Base-by-base conservation (phyloP, 202 grass and related monocot genomes). In the Zoysia matrella region DNA sequence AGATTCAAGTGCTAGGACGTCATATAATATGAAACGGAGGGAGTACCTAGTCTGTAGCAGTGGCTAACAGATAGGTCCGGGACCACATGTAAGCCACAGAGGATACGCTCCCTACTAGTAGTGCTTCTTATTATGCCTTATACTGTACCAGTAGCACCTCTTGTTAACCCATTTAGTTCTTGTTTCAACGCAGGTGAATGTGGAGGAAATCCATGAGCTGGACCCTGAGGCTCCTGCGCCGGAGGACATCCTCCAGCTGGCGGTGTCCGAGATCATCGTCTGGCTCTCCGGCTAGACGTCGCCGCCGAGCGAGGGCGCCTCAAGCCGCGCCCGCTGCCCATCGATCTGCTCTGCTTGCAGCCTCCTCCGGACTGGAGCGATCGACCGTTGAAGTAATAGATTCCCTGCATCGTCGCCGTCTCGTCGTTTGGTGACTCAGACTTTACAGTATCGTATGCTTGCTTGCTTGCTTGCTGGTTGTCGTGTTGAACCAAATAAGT, bases 201-300 rank as follows among this genome's bases (percentile, higher is more conserved):
- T 8, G 0, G 45, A 3, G 71, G 52, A 76, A 72, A 41, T 76
- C 18, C 42, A 39, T 3, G 16, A 8, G 36, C 11, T 53, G 15
- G n/a, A n/a, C n/a, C 22, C 18, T 7, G 36, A 84, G 36, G 65
- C 86, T 51, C n/a, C 67, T 39, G 68, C 71, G 0, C 2, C 65
- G 0, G 81, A 91, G 77, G 84, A 86, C 43, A 86, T 86, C 11
- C 93, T 80, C 82, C 82, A 93, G 71, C 46, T 88, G 58, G 90
- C 90, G 7, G 61, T 91, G n/a, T 88, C 90, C 0, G 94, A 94
- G 81, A 88, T 97, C 43, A 87, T 94, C 52, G 68, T 89, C 22
- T 92, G 84, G 92, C 75, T 97, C 79, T 45, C 11, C 10, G 15
- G 0, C 57, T 81, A 45, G 55, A 8, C 2, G 54, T 42, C 5